Conservation (phyloP, 73 alveolate species). For the Effrenium voratum region DNA sequence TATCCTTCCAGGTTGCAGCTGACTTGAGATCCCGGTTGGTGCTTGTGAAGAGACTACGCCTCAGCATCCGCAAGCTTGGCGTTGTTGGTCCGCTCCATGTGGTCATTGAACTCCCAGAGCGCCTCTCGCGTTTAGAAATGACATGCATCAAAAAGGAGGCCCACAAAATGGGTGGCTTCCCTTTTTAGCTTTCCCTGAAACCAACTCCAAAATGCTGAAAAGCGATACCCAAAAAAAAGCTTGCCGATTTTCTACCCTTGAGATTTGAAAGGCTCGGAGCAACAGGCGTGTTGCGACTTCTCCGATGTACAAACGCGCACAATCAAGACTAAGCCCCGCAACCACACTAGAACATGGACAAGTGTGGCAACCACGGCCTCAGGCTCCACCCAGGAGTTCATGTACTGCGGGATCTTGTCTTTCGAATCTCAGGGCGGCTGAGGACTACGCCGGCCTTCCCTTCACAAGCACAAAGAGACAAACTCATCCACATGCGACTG, state of each 20-base stretch:
- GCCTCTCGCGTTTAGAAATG: conserved; percentile 5
- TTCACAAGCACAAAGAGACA: no score
- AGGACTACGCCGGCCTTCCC: no score
- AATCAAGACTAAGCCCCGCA: no score
- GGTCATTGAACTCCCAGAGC: conserved; percentile 68
- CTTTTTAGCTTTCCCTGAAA: no score
- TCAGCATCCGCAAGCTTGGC: conserved; percentile 64
- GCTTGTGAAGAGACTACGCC: neutral
- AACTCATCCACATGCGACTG: no score
- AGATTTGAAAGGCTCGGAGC: neutral
- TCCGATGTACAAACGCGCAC: no score
- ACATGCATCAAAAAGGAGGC: neutral
- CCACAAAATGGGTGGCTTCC: neutral
- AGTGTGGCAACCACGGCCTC: neutral
- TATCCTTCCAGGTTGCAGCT: no score
- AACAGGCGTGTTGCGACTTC: no score
- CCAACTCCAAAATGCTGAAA: neutral
- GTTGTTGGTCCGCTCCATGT: conserved; percentile 71
- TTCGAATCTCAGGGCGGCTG: conserved; percentile 41
- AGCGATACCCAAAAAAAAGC: neutral
- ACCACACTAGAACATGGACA: no score
- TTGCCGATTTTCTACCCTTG: neutral
- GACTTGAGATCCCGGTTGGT: neutral
- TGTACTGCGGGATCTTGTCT: conserved; percentile 75
- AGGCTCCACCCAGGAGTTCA: conserved; percentile 83